Evolutionary conservation across 2,329 filamentous ascomycete genomes (phyloP), one percentile per base, ranked within the genome.

Genomic region (Mariannaea elegans): DNA sequence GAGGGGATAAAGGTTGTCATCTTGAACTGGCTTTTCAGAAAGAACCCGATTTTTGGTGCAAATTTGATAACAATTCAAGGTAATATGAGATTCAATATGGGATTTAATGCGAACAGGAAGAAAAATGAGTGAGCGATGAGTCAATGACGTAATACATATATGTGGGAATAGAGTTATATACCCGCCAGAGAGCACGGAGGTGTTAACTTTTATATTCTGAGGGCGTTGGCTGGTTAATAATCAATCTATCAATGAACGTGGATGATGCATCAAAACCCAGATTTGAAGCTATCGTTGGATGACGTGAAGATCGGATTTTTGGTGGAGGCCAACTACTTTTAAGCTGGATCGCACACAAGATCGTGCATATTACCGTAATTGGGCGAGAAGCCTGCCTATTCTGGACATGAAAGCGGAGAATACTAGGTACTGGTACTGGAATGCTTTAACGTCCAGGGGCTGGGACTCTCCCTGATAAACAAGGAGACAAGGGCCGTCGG

Each of bases 1-100:
- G 87, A 88, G n/a, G 91, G 88, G 61, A 95, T 87, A 75, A 90
- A 90, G 63, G 91, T 88, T 10, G 91, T 94, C 92, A 95, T 96
- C 42, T 62, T 83, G 75, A 9, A 5, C 12, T 19, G 19, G 16
- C 38, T 21, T 23, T 41, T 41, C 6, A 19, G 12, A 21, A 41
- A 10, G 9, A n/a, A 39, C 8, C 10, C 27, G n/a, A 38, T 38
- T 8, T 38, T 38, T 38, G 14, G n/a, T 14, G n/a, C 4, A 16
- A 8, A 16, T 16, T 38, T 38, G 34, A 16, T 16, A 38, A 36
- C 16, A 16, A 16, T 38, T 16, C 14, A 38, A 16, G 19, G 10
- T 8, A 3, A 18, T 38, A 16, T 3, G 14, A 38, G 4, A 42
- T 10, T 19, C 18, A 21, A 42, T 9, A 39, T n/a, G 21, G 29